Conservation (phyloP, 2,329 filamentous ascomycete genomes). For the Ramichloridium luteum region DNA sequence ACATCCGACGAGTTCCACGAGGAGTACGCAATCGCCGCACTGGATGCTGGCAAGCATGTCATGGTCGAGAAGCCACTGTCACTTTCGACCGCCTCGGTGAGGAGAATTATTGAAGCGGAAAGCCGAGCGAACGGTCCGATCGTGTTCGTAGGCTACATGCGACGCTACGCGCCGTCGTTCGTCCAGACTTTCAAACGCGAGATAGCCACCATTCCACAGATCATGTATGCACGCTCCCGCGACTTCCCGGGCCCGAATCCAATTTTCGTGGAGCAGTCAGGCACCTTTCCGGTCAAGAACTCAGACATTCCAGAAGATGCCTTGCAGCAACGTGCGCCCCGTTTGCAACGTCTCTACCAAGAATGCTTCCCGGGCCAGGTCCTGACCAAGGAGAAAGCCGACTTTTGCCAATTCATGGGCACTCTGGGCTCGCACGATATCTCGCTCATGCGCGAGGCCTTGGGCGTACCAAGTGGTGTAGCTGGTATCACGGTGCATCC, state of each 20-base stretch:
- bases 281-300: slow-evolving; percentile 35
- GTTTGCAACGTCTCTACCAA: slow-evolving; percentile 20
- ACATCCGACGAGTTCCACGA: slow-evolving; percentile 45
- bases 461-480: slow-evolving; percentile 39
- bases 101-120: slow-evolving; percentile 40
- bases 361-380: slow-evolving; percentile 25
- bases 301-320: slow-evolving; percentile 27
- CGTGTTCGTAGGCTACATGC: slow-evolving; percentile 50
- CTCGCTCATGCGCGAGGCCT: slow-evolving; percentile 41
- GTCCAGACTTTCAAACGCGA: slow-evolving; percentile 41
- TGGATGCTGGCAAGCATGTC: slow-evolving; percentile 43
- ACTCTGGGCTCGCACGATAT: slow-evolving; percentile 44
- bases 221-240: slow-evolving; percentile 43
- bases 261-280: slow-evolving; percentile 37
- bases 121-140: slow-evolving; percentile 28
- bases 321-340: slow-evolving; percentile 11
- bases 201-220: slow-evolving; percentile 37
- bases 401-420: slow-evolving; percentile 33
- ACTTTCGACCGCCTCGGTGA: slow-evolving; percentile 35
- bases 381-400: slow-evolving; percentile 20
- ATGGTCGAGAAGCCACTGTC: slow-evolving; percentile 50
- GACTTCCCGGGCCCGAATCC: slow-evolving; percentile 46
- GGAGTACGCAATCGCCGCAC: slow-evolving; percentile 38
- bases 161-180: slow-evolving; percentile 48
- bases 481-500: slow-evolving; percentile 33